Base-by-base conservation (phyloP, 805 yeast genomes). In the Kazachstania taianensis region DNA sequence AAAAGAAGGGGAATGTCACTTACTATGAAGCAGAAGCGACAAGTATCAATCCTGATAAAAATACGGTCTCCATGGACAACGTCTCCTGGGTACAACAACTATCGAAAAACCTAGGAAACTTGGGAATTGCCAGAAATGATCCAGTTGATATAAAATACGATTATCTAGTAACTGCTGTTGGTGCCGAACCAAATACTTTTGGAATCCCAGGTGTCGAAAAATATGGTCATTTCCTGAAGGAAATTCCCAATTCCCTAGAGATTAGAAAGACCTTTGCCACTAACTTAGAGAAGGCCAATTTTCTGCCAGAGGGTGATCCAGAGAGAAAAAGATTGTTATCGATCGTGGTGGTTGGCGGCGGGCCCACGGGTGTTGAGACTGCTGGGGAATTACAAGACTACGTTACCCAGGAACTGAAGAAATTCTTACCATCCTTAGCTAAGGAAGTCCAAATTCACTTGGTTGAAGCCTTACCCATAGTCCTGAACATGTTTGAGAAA, bases 311-410 rank as follows among this genome's bases (percentile, higher is more conserved):
- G 59, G 73, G 70, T 42, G 83, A 75, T 48, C 78, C 77, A 32
- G 94, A 82, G 61, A 75, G 96, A 62, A 78, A 78, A 65, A 78
- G 95, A 61, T 70, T 87, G 48, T 69, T 87, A 61, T 81, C 82
- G 40, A 72, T 84, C 42, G 89, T 87, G 37, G 94, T 87, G 41
- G 92, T 89, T 50, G 96, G 96, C 52, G 96, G 96, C 64, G 96
- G 96, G 47, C 96, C 96, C 56, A 86, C 96, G 30, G 96, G 96
- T 68, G 96, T 86, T 40, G 96, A 86, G 66, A 81, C 86, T 47
- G 95, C 96, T 42, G 96, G 94, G 60, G 96, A 87, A 63, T 66
- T 87, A 53, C 94, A 85, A 65, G 96, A 87, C 63, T 87, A 84
- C 65, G 84, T 86, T 43, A 85, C 81, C 59, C 94, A 86, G 63